phyloP scores from a whole-genome alignment of 1,284 basidiomycete species.

The Pyrrhoderma noxium region DNA sequence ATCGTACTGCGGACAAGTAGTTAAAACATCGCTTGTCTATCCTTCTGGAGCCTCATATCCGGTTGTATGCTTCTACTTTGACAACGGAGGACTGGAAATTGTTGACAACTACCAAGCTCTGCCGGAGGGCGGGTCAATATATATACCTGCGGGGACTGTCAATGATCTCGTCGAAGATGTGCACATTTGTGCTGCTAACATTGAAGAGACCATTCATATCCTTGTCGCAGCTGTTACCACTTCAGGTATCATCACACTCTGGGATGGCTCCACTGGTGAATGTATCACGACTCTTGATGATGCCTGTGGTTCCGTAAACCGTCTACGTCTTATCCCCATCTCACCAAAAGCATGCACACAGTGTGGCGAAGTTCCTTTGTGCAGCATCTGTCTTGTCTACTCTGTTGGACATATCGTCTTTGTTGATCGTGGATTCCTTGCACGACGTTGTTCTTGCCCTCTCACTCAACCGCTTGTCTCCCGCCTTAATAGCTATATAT shows the following conservation, averaged over 20 bases:
- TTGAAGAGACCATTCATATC: constrained; percentile 41
- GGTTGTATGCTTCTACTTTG: constrained; percentile 51
- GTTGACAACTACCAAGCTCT: constrained; percentile 29
- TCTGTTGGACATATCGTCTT: constrained; percentile 54
- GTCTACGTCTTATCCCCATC: constrained; percentile 46
- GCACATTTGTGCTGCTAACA: constrained; percentile 43
- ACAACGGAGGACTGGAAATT: constrained; percentile 59
- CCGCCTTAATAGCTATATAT: constrained; percentile 31
- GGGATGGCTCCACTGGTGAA: constrained; percentile 55
- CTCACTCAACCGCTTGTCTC: constrained; percentile 34
- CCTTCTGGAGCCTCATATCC: constrained; percentile 38
- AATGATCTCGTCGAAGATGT: constrained; percentile 45
- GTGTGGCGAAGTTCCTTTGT: constrained; percentile 59
- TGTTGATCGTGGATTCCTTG: constrained; percentile 53
- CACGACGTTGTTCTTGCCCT: constrained; percentile 59
- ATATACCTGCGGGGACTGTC: constrained; percentile 44
- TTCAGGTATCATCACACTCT: constrained; percentile 61
- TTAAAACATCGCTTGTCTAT: constrained; percentile 35
- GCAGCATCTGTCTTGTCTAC: constrained; percentile 55
- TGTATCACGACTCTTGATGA: constrained; percentile 56
- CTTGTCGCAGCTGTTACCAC: constrained; percentile 58
- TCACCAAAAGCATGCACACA: constrained; percentile 47
- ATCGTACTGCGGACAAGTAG: not conserved
- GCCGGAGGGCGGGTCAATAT: constrained; percentile 29
- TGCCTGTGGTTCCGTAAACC: constrained; percentile 44